Base-by-base conservation (phyloP, 2,329 filamentous ascomycete species). In the Penicillium janthinellum region DNA sequence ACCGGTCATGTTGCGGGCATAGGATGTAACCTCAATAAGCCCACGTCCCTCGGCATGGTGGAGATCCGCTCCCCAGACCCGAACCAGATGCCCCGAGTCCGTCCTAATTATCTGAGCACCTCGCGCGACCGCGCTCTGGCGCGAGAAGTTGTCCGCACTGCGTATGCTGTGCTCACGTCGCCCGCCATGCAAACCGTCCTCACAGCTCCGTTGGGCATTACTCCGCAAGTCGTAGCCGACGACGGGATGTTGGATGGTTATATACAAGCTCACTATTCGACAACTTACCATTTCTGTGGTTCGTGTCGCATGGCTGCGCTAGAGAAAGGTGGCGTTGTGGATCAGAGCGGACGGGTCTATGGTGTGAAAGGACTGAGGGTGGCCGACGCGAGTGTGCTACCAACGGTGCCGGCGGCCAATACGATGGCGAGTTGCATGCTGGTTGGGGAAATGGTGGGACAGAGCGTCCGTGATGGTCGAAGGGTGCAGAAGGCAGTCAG, bases 1-100 rank as follows among this genome's bases (percentile, higher is more conserved):
- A 59, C 51, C 50, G 61, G 61, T 41, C 61, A 63, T 62, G 59
- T 63, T 38, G 61, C 61, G 20, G 61, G 61, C 34, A 62, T 63
- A 34, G 61, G 61, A 22, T 63, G 61, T 47, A 63, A 63, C 34
- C 41, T 63, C 37, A 63, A 63, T 48, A 62, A 63, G 51, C 59
- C 61, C 25, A 63, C 59, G 34, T 64, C 62, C 17, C 28, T 58
- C 34, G 62, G 62, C 38, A 51, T 22, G 17, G 61, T 61, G 35
- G 38, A 39, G 38, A 64, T 64, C 49, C 48, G 39, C 17, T 64
- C 61, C 25, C 52, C 7, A 22, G 53, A 64, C 45, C 37, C 62
- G 28, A 53, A 28, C 17, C 54, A 56, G 34, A 47, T 48, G 45
- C 62, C 62, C 25, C 25, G 17, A 42, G 55, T 64, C n/a, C 53